These are phyloP conservation scores for Tetradesmus obliquus DNA, from an alignment of 139 green algal species.

Conservation along the genomic window DNA sequence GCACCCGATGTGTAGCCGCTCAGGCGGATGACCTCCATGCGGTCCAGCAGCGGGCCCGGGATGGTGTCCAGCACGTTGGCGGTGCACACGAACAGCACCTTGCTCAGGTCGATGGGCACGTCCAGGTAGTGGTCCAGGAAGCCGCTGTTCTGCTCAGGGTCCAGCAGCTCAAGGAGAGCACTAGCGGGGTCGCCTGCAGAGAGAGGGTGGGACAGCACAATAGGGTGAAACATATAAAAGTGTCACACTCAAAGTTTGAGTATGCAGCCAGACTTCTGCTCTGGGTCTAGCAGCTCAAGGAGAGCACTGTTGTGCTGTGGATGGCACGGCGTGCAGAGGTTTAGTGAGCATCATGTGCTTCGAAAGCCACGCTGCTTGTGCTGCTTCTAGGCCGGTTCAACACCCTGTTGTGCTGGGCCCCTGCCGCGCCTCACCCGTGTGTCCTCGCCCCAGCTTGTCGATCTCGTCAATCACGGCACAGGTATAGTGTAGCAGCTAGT, in stretches of 20 bases:
- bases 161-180: constrained; percentile 97
- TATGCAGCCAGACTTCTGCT: too few species aligned
- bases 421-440: neutral
- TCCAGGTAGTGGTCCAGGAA: constrained; percentile 99
- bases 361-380: too few species aligned
- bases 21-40: constrained; percentile 94
- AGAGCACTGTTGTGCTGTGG: too few species aligned
- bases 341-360: too few species aligned
- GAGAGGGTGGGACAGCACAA: neutral
- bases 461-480: constrained; percentile 94
- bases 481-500: too few species aligned
- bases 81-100: constrained; percentile 97
- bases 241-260: too few species aligned
- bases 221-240: neutral
- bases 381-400: too few species aligned
- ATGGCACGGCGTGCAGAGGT: too few species aligned
- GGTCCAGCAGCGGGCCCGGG: constrained; percentile 92
- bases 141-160: constrained; percentile 96
- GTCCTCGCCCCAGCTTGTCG: constrained; percentile 57
- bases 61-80: constrained; percentile 98
- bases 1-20: constrained; percentile 47
- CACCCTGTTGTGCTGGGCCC: neutral
- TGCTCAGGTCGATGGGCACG: constrained; percentile 95
- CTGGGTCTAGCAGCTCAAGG: too few species aligned
- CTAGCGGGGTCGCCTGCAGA: constrained; percentile 90